Conservation (phyloP, 2,329 filamentous ascomycete genomes). For the Claviceps sorghi region DNA sequence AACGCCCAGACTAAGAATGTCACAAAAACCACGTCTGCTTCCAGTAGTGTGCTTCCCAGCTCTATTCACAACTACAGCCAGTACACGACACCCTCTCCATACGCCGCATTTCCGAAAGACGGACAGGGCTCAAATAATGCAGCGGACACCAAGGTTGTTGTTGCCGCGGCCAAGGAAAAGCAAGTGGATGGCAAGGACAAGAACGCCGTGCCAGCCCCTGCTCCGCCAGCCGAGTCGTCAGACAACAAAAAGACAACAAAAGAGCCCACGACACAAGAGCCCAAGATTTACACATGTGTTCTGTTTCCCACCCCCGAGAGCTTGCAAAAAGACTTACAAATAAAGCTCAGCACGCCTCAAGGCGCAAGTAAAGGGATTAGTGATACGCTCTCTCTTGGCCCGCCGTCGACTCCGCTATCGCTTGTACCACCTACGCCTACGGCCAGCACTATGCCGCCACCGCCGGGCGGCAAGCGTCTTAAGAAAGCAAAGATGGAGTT, state of each 20-base stretch:
- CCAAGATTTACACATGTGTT: slow-evolving; percentile 61
- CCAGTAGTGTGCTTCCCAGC: slow-evolving; percentile 51
- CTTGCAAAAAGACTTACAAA: slow-evolving; percentile 57
- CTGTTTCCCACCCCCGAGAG: slow-evolving; percentile 71
- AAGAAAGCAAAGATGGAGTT: slow-evolving; percentile 63
- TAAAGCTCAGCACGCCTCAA: slow-evolving; percentile 60
- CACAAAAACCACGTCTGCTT: slow-evolving; percentile 33
- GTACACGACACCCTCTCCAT: slow-evolving; percentile 79
- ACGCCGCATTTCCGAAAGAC: slow-evolving; percentile 58
- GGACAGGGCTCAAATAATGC: slow-evolving; percentile 23
- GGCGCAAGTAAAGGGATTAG: slow-evolving; percentile 20
- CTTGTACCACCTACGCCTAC: slow-evolving; percentile 48
- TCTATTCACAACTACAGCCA: slow-evolving; percentile 89
- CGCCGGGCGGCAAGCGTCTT: slow-evolving; percentile 52
- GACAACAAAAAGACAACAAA: slow-evolving; percentile 14
- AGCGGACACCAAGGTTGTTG: slow-evolving; percentile 19
- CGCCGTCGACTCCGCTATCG: slow-evolving; percentile 53
- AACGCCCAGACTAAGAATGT: slow-evolving; percentile 44
- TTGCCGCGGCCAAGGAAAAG: slow-evolving; percentile 16
- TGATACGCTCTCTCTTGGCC: slow-evolving; percentile 30
- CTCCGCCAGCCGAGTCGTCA: slow-evolving; percentile 29
- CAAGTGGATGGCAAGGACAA: slow-evolving; percentile 32
- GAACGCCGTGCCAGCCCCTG: slow-evolving; percentile 42
- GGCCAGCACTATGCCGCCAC: slow-evolving; percentile 40
- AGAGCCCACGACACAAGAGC: slow-evolving; percentile 44